phyloP scores from a whole-genome alignment of 2,329 filamentous ascomycete species.

The Aschersonia sp. region DNA sequence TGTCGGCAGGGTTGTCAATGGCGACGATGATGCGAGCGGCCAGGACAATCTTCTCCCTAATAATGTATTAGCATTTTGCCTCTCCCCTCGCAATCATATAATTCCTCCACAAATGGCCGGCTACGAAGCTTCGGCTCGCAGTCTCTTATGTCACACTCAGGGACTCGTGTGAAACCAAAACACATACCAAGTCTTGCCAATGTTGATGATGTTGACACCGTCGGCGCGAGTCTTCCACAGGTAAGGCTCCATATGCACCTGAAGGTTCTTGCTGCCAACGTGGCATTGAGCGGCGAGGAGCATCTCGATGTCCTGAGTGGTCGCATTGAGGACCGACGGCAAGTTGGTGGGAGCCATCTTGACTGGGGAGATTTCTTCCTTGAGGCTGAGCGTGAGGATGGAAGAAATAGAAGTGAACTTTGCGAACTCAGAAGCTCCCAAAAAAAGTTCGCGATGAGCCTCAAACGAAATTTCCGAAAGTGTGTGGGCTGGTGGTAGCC shows the following conservation, averaged over 20 bases:
- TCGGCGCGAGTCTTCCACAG: constrained; percentile 99
- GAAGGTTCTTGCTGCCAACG: constrained; percentile 97
- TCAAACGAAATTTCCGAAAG: constrained; percentile 18
- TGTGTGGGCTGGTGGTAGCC: constrained; percentile 24
- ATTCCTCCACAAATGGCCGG: too few species aligned
- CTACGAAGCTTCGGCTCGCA: too few species aligned
- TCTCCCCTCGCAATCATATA: too few species aligned
- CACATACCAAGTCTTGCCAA: constrained; percentile 97
- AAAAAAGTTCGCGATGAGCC: constrained; percentile 28
- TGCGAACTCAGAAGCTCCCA: constrained; percentile 1
- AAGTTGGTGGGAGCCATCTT: constrained; percentile 94
- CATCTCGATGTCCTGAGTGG: constrained; percentile 97
- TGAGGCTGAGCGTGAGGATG: constrained; percentile 14
- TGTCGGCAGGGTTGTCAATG: constrained; percentile 98
- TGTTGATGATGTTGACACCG: constrained; percentile 97
- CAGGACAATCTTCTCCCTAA: constrained; percentile 98
- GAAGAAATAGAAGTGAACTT: constrained; percentile 13
- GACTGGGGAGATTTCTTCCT: constrained; percentile 28
- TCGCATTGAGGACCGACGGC: constrained; percentile 91
- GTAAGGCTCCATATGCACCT: constrained; percentile 99
- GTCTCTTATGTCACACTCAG: too few species aligned
- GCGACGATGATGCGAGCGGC: constrained; percentile 97
- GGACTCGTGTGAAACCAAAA: background rate
- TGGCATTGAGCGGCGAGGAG: constrained; percentile 94
- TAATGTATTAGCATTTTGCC: constrained; percentile 3